Percentiles rank a stretch among this genome's conserved stretches.
Conservation (phyloP, 1,284 basidiomycete species). For the Leccinum subspadiceum region DNA sequence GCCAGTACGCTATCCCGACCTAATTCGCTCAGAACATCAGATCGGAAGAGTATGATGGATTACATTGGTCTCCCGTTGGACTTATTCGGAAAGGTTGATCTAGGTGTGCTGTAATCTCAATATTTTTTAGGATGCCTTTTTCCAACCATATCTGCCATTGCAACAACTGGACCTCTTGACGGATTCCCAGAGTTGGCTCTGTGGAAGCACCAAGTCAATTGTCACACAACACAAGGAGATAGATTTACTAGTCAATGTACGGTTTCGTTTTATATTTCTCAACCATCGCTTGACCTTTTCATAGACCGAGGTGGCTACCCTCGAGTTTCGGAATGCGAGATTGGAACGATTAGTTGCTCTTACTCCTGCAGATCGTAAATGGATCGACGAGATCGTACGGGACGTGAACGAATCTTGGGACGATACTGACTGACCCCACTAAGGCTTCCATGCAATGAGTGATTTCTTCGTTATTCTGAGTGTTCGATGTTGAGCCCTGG, state of each 20-base stretch:
- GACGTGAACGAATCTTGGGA: slow-evolving; percentile 84
- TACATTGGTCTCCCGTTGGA: slow-evolving; percentile 92
- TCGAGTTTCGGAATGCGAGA: slow-evolving; percentile 83
- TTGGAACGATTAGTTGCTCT: slow-evolving; percentile 77
- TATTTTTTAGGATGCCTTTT: slow-evolving; percentile 75
- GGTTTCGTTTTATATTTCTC: neutral
- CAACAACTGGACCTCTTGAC: slow-evolving; percentile 93
- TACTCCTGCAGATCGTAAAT: slow-evolving; percentile 93
- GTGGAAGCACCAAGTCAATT: slow-evolving; percentile 94
- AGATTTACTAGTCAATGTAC: slow-evolving; percentile 88
- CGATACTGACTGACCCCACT: slow-evolving; percentile 50
- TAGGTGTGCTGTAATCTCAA: slow-evolving; percentile 4
- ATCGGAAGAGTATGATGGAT: slow-evolving; percentile 86
- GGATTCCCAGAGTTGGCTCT: slow-evolving; percentile 81
- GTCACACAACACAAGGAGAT: slow-evolving; percentile 93
- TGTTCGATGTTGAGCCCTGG: slow-evolving; percentile 5
- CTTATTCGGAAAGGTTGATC: slow-evolving; percentile 72
- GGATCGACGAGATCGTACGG: slow-evolving; percentile 82
- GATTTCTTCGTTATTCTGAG: slow-evolving; percentile 1
- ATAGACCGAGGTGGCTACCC: slow-evolving; percentile 79
- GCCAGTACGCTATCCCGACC: slow-evolving; percentile 61
- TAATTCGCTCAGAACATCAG: slow-evolving; percentile 84
- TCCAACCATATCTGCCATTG: slow-evolving; percentile 95
- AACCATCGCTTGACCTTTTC: neutral
- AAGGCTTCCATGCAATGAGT: slow-evolving; percentile 66